Conservation (phyloP, 2,329 filamentous ascomycete species). For the Cryphonectria naterciae region DNA sequence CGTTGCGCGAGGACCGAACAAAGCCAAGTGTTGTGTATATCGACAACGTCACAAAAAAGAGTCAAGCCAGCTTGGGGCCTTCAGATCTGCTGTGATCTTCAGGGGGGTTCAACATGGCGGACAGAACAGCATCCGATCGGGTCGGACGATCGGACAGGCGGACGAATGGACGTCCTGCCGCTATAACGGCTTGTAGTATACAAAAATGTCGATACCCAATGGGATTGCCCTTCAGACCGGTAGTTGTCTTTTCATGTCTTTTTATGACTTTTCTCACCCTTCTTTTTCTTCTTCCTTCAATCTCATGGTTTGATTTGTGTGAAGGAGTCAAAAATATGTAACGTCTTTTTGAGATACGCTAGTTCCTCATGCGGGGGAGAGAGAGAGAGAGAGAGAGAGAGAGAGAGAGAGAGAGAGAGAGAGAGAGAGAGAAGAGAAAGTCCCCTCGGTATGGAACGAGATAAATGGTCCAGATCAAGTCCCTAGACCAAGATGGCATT, state of each 20-base stretch:
- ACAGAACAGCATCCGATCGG: not conserved
- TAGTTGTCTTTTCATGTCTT: not conserved
- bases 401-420: no score
- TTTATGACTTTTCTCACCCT: not conserved
- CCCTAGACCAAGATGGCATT: not conserved
- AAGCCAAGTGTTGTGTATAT: not conserved
- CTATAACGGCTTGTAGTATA: conserved; percentile 1
- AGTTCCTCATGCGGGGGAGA: no score
- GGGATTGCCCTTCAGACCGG: not conserved
- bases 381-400: no score
- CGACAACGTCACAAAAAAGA: not conserved
- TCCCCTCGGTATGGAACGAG: no score
- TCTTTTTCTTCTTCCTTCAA: no score
- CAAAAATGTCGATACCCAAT: conserved; percentile 17
- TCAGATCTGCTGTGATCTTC: not conserved
- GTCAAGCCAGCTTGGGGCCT: not conserved
- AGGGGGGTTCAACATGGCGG: not conserved
- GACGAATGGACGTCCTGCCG: not conserved
- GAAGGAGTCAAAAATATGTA: not conserved
- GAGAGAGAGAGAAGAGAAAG: no score
- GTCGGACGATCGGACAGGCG: not conserved
- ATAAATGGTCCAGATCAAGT: not conserved
- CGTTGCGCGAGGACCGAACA: not conserved
- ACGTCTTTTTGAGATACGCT: not conserved
- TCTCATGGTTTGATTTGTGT: not conserved